Base-by-base conservation (phyloP, 257 asterid species). In the Orobanche coerulescens region DNA sequence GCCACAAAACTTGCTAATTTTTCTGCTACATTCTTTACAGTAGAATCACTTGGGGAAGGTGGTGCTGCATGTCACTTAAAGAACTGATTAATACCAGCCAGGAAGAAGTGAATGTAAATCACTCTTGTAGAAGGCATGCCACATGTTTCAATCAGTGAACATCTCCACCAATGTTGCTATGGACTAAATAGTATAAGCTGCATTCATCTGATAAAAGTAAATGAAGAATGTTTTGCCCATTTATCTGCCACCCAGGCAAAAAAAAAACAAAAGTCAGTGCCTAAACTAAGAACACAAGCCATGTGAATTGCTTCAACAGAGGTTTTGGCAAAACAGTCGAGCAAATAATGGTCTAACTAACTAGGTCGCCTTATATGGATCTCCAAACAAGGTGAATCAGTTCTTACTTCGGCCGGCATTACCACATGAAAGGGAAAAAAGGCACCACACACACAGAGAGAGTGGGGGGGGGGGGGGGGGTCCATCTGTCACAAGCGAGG, bases 31-130 rank as follows among this genome's bases (percentile, higher is more conserved):
- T 78, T 89, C 91, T 68, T 89, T 81, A 93, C 99, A 69, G 96
- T 71, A 69, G 94, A 92, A 79, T 88, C 97, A 83, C 97, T 89
- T 70, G 97, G 97, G 68, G 82, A 71, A 77, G 86, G 78, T 8
- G 95, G 95, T 77, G 84, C 97, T 93, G 99, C 97, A 93, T 83
- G 73, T 82, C 90, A 93, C 97, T 88, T 83, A 89, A 86, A 84
- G 76, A 87, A 89, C 97, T 69, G 79, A 79, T 93, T 92, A 92
- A 84, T 82, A 92, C 86, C 84, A 69, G 79, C 77, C 83, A 85
- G 82, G 85, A 81, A 81, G 81, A 85, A 86, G 88, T 75, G 76
- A 76, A 88, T 82, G 82, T 73, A 82, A 86, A 92, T 73, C 81
- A 92, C 88, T 82, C 94, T 82, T 81, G 86, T 72, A 84, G 94